Evolutionary conservation across 805 yeast species (phyloP).

Genomic region (Brettanomyces bruxellensis): DNA sequence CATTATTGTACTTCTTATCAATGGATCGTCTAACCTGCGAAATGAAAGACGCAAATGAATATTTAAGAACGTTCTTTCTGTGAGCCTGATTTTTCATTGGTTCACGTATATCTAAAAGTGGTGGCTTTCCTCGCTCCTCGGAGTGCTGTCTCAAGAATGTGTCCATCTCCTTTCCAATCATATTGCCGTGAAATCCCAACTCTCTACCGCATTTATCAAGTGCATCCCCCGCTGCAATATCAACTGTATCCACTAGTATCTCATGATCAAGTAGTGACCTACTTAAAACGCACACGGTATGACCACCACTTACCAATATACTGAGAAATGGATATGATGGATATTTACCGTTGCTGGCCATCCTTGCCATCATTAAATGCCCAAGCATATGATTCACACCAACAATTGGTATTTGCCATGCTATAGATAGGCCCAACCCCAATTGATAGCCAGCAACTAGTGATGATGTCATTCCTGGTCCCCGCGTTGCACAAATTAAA

Average conservation of each 20-base stretch:
- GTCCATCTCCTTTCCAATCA: constrained; percentile 84
- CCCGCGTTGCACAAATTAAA: constrained; percentile 81
- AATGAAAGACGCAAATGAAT: constrained; percentile 70
- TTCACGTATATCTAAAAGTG: constrained; percentile 26
- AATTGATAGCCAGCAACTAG: constrained; percentile 73
- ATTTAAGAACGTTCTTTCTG: constrained; percentile 37
- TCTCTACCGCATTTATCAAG: constrained; percentile 88
- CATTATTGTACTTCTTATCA: constrained; percentile 15
- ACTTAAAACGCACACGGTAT: constrained; percentile 77
- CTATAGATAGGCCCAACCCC: constrained; percentile 78
- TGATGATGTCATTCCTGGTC: constrained; percentile 95
- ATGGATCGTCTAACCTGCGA: constrained; percentile 20
- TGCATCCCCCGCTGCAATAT: constrained; percentile 90
- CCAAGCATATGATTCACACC: constrained; percentile 98
- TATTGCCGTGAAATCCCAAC: constrained; percentile 68
- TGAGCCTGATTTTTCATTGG: constrained; percentile 46
- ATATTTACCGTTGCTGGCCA: constrained; percentile 30
- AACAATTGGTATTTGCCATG: constrained; percentile 66
- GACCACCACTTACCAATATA: constrained; percentile 87
- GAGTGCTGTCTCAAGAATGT: constrained; percentile 31
- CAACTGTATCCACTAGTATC: constrained; percentile 65
- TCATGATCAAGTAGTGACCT: constrained; percentile 55
- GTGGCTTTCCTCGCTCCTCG: constrained; percentile 21
- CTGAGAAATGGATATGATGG: constrained; percentile 66
- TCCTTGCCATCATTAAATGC: constrained; percentile 64